These are phyloP conservation scores for Candida railenensis DNA, from an alignment of 805 yeast genomes.

Conservation along the genomic window DNA sequence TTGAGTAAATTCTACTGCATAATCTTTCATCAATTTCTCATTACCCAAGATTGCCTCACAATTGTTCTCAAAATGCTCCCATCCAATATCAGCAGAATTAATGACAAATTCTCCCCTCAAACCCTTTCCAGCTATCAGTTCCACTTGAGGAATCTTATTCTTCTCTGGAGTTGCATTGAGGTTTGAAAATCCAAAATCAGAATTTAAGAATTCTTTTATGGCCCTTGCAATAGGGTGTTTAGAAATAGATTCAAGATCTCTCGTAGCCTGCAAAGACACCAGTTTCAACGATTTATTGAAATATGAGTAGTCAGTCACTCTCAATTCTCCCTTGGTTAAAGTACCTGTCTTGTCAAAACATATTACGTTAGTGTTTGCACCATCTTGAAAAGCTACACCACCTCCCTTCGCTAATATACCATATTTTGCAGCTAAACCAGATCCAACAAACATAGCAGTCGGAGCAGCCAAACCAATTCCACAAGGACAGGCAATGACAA, in stretches of 20 bases:
- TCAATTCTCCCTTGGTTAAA: constrained; percentile 62
- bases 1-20: constrained; percentile 36
- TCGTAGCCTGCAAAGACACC: constrained; percentile 46
- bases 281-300: constrained; percentile 8
- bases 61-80: constrained; percentile 31
- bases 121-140: constrained; percentile 62
- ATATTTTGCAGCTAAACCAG: constrained; percentile 74
- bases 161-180: constrained; percentile 19
- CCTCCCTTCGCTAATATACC: constrained; percentile 81
- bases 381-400: constrained; percentile 80
- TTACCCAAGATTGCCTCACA: constrained; percentile 54
- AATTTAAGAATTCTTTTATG: constrained; percentile 32
- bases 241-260: constrained; percentile 62
- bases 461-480: constrained; percentile 86
- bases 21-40: constrained; percentile 54
- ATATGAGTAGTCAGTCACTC: constrained; percentile 50
- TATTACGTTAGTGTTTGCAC: constrained; percentile 57
- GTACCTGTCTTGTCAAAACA: constrained; percentile 85
- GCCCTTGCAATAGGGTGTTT: constrained; percentile 70
- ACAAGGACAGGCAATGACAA: constrained; percentile 84
- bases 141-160: constrained; percentile 45
- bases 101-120: constrained; percentile 43
- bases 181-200: constrained; percentile 28
- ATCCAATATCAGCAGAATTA: constrained; percentile 10
- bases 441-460: constrained; percentile 76